phyloP scores from a whole-genome alignment of 768 basidiomycete species.

The Auricularia cornea region DNA sequence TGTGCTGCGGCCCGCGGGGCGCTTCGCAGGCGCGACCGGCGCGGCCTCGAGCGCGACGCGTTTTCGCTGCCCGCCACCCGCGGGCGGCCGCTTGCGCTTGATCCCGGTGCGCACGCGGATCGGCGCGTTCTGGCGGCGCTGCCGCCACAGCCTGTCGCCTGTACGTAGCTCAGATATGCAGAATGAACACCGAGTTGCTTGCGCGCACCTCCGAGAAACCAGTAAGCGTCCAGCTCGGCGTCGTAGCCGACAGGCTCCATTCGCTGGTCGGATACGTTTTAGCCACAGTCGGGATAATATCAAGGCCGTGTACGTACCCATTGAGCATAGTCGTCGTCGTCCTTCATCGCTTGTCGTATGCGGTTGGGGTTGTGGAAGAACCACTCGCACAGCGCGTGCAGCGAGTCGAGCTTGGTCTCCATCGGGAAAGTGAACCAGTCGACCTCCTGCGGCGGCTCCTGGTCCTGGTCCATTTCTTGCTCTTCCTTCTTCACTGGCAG shows the following conservation, averaged over 20 bases:
- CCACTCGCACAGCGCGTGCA: constrained; percentile 74
- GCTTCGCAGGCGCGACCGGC: constrained; percentile 51
- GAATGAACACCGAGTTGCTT: constrained; percentile 4
- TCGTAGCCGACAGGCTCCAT: constrained; percentile 84
- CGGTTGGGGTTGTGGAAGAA: constrained; percentile 74
- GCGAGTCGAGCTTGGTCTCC: constrained; percentile 63
- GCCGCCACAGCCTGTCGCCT: constrained; percentile 84
- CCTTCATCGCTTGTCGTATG: constrained; percentile 64
- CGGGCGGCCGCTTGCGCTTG: constrained; percentile 17
- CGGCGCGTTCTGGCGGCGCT: constrained; percentile 35
- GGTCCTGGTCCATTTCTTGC: constrained; percentile 3
- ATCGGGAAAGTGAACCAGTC: constrained; percentile 69
- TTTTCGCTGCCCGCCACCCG: constrained; percentile 57
- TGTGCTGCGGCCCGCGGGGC: constrained; percentile 53
- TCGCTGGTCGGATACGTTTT: too few relatives aligned
- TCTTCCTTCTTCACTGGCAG: constrained; percentile 4
- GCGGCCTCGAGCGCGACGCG: constrained; percentile 46
- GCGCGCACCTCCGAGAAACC: constrained; percentile 69
- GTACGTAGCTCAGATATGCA: neutral
- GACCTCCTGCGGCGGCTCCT: constrained; percentile 16
- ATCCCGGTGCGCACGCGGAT: neutral
- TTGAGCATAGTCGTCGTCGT: constrained; percentile 63
- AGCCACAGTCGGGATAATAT: too few relatives aligned
- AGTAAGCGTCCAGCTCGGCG: constrained; percentile 68
- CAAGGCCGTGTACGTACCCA: constrained; percentile 81